phyloP scores from a whole-genome alignment of 1,139 yeast species.

The Candida pseudoviswanathii region DNA sequence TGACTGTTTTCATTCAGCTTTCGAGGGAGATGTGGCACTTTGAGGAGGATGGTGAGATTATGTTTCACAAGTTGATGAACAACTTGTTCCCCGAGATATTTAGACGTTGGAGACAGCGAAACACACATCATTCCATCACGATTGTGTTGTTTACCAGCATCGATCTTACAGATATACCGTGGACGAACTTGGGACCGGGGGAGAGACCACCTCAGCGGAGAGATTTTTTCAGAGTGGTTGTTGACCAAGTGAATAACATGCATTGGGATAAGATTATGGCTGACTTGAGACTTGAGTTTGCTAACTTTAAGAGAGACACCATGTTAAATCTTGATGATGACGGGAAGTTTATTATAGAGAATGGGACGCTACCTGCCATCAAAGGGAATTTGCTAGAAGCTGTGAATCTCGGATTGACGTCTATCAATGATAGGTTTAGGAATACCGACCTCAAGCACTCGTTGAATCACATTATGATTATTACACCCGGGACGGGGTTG shows the following conservation, averaged over 20 bases:
- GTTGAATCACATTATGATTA: constrained; percentile 77
- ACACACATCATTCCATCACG: constrained; percentile 88
- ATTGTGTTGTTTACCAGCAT: constrained; percentile 86
- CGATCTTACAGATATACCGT: constrained; percentile 61
- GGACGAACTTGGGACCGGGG: constrained; percentile 64
- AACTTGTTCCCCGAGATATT: constrained; percentile 89
- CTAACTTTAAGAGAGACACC: constrained; percentile 74
- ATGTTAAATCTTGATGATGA: constrained; percentile 51
- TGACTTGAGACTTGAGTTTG: constrained; percentile 79
- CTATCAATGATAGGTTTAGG: constrained; percentile 77
- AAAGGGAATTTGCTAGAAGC: constrained; percentile 91
- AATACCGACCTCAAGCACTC: constrained; percentile 89
- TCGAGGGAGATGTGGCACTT: constrained; percentile 98
- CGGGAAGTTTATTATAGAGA: constrained; percentile 46
- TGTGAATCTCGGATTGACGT: constrained; percentile 76
- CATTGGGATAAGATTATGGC: constrained; percentile 94
- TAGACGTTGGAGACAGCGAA: constrained; percentile 81
- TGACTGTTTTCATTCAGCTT: constrained; percentile 82
- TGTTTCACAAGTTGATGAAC: constrained; percentile 90
- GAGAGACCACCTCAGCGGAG: constrained; percentile 68
- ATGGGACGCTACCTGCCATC: constrained; percentile 76
- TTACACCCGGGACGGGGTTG: constrained; percentile 92
- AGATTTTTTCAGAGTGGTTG: constrained; percentile 91
- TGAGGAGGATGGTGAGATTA: constrained; percentile 93
- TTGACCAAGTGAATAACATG: constrained; percentile 86